Base-by-base conservation (phyloP, 2,329 filamentous ascomycete species). In the Aspergillus sp. region DNA sequence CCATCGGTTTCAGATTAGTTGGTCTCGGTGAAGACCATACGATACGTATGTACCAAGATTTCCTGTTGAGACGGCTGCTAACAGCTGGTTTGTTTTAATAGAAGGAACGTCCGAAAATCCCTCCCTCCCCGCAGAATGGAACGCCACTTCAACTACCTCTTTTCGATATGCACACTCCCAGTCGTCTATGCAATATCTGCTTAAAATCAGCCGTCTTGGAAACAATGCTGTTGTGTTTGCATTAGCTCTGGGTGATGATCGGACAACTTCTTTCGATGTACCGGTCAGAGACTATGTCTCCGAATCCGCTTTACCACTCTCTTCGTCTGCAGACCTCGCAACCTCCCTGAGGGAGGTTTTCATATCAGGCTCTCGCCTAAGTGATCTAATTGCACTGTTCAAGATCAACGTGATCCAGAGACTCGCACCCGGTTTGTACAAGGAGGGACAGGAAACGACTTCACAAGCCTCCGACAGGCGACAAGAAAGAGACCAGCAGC, bases 81-180 rank as follows among this genome's bases (percentile, higher is more conserved):
- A 57, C 24, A 11, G 12, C 22, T 34, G 4, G 44, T 47, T 15
- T 22, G 22, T 17, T 34, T 7, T 50, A 27, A 30, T 30, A 74
- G 70, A 70, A 58, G 61, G 56, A 53, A 63, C 68, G 39, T 64
- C 72, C 48, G 66, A 71, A 41, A 63, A 48, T 47, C 58, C 63
- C 42, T 58, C 86, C 33, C 82, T 98, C 2, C 90, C 91, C 0
- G 58, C 82, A 15, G 83, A 86, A 76, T 98, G 95, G 95, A 96
- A 96, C 74, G 79, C 86, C 12, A 84, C 84, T 60, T 86, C 87
- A 13, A 79, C 80, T 47, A 89, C 91, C 71, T 85, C 88, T 56
- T 97, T 98, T 75, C 86, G 92, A 62, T 98, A 98, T 77, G 86
- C 86, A 3, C 93, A 97, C 74, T 81, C 85, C 22, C 90, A 96